A percentile compares a stretch with the other conserved stretches of the same genome.
Evolutionary conservation across 805 yeast species (phyloP).

Genomic region (Phaffomyces thermotolerans): DNA sequence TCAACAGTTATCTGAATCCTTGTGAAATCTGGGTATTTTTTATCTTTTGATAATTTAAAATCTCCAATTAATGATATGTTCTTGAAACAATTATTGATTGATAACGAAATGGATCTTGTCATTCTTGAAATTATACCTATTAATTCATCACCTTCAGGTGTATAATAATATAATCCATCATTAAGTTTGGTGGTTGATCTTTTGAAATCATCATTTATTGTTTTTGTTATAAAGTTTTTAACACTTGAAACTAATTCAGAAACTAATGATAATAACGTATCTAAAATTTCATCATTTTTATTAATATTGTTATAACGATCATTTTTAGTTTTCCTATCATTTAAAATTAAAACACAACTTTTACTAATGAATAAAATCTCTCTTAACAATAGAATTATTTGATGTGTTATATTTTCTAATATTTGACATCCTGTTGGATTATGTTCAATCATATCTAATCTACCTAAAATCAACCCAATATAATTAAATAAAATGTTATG

Average conservation of each 20-base stretch:
- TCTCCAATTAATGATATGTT: conserved; percentile 57
- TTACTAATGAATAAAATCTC: conserved; percentile 59
- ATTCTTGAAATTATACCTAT: conserved; percentile 53
- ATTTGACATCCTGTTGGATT: conserved; percentile 63
- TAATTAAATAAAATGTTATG: conserved; percentile 53
- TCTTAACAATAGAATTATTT: conserved; percentile 53
- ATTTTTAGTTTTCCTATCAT: conserved; percentile 17
- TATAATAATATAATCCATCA: conserved; percentile 40
- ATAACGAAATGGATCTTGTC: conserved; percentile 44
- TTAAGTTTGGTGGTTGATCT: conserved; percentile 7
- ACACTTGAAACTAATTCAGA: conserved; percentile 61
- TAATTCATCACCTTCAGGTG: conserved; percentile 61
- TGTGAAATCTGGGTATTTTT: conserved; percentile 62
- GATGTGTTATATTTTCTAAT: conserved; percentile 60
- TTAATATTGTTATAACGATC: conserved; percentile 2
- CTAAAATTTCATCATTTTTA: conserved; percentile 38
- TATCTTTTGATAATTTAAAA: conserved; percentile 48
- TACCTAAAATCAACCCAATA: conserved; percentile 62
- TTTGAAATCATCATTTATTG: conserved; percentile 34
- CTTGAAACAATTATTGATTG: conserved; percentile 43
- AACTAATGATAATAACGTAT: conserved; percentile 49
- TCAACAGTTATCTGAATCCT: conserved; percentile 50
- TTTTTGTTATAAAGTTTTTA: conserved; percentile 51
- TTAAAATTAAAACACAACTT: conserved; percentile 31
- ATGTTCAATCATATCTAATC: conserved; percentile 71